Evolutionary conservation across 257 asterid species (phyloP), one percentile per base, ranked within the genome.

Genomic region (Knoxia roxburghii): DNA sequence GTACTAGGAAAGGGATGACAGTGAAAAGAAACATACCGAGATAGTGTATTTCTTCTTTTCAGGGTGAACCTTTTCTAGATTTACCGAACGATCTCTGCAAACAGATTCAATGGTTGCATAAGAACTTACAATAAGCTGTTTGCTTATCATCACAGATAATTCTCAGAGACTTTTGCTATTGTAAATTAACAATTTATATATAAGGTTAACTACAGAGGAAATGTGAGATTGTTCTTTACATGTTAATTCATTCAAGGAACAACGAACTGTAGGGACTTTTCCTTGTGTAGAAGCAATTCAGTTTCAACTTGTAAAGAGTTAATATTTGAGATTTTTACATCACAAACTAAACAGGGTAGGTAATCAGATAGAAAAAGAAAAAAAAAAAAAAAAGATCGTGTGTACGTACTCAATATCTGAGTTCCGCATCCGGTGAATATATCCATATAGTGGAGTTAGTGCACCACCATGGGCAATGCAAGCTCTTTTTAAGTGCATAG

Each of bases 391-490:
- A 56, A 65, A 72, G 73, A 61, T 48, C 27, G 40, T 51, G 55
- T 58, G 68, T 61, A 85, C 97, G 73, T 84, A 94, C 99, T 80
- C 89, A 24, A 78, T 55, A 72, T 89, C 85, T 41, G 95, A 86
- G 50, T 84, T 82, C 70, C 93, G 79, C 97, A 94, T 94, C 76
- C 96, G 83, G 67, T 88, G 88, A 70, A 94, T 90, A 74, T 94
- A 94, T 73, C 84, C 95, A 64, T 73, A 94, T 67, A 94, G 76
- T 50, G 88, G 79, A 64, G 93, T 90, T 55, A 94, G 82, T 45
- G 75, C 73, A 82, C 99, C 97, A 27, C 77, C 50, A 76, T 88
- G 89, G 68, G 79, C 89, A 76, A 94, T 88, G 84, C 95, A 94
- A 61, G 99, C 95, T 84, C 95, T 83, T 79, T 61, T 82, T 70